Conservation (phyloP, 2,329 filamentous ascomycete species). For the Colletotrichum theobromicola region DNA sequence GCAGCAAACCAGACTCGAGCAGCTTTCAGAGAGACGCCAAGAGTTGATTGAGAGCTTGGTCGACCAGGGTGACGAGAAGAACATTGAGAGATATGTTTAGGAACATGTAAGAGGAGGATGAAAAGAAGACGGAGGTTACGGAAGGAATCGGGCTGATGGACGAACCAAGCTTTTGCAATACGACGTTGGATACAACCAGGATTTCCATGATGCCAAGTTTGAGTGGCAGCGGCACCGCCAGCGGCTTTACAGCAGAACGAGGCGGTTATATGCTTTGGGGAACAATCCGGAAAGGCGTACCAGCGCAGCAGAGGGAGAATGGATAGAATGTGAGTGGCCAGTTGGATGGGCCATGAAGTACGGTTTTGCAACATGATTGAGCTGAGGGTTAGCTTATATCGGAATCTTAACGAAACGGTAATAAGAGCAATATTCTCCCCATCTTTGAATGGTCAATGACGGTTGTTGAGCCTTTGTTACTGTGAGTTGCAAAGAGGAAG, state of each 20-base stretch:
- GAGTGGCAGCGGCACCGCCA: neutral
- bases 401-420: neutral
- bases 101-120: neutral
- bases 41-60: neutral
- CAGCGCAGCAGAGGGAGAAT: neutral
- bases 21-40: neutral
- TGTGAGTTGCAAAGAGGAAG: neutral
- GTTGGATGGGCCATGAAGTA: neutral
- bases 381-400: neutral
- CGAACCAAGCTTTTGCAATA: neutral
- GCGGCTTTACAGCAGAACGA: neutral
- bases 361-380: neutral
- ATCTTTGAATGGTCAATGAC: neutral
- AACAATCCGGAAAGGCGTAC: neutral
- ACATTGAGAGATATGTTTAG: neutral
- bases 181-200: neutral
- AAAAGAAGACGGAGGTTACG: neutral
- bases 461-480: neutral
- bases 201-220: neutral
- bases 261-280: neutral
- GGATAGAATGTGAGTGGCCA: neutral
- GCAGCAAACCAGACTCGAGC: neutral
- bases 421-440: neutral
- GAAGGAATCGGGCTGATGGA: neutral
- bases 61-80: neutral